Percentiles rank a stretch among this genome's conserved stretches.
Conservation (phyloP, 2,329 filamentous ascomycete species). For the Neopestalotiopsis clavispora region DNA sequence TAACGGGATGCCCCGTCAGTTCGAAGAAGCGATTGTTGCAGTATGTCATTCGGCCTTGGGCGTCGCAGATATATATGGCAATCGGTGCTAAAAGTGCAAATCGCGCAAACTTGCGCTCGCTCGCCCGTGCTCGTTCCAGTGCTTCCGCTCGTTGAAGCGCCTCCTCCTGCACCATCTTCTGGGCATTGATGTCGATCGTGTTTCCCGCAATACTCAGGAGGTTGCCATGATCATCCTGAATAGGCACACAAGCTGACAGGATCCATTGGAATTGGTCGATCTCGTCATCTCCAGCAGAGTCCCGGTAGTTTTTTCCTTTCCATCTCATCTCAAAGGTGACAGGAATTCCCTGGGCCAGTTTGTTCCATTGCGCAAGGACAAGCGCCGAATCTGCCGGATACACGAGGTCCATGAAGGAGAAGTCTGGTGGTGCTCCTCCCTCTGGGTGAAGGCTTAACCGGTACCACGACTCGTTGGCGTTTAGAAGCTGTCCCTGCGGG, state of each 20-base stretch:
- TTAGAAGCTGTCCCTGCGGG: constrained; percentile 7
- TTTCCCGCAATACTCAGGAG: constrained; percentile 19
- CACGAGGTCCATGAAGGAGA: constrained; percentile 20
- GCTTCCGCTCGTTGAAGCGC: constrained; percentile 19
- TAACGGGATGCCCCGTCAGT: constrained; percentile 67
- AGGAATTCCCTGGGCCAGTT: constrained; percentile 11
- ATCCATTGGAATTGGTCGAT: constrained; percentile 16
- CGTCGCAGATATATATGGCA: constrained; percentile 83
- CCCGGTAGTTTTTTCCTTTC: constrained; percentile 13
- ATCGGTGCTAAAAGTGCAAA: constrained; percentile 87
- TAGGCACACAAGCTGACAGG: constrained; percentile 17
- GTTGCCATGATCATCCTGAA: constrained; percentile 15
- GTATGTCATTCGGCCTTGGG: constrained; percentile 72
- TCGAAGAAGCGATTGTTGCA: constrained; percentile 81
- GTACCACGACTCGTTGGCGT: constrained; percentile 20
- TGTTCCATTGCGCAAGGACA: constrained; percentile 18
- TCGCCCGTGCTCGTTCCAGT: constrained; percentile 60
- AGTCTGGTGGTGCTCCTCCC: background rate
- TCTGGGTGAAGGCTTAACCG: constrained; percentile 15
- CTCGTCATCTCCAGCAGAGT: background rate
- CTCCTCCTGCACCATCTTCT: constrained; percentile 18
- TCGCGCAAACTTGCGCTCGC: constrained; percentile 79
- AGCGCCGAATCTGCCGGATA: constrained; percentile 17
- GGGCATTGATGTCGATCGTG: constrained; percentile 19
- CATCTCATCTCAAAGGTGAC: constrained; percentile 22